Base-by-base conservation (phyloP, 1,284 basidiomycete species). In the Trichosporon sp. region DNA sequence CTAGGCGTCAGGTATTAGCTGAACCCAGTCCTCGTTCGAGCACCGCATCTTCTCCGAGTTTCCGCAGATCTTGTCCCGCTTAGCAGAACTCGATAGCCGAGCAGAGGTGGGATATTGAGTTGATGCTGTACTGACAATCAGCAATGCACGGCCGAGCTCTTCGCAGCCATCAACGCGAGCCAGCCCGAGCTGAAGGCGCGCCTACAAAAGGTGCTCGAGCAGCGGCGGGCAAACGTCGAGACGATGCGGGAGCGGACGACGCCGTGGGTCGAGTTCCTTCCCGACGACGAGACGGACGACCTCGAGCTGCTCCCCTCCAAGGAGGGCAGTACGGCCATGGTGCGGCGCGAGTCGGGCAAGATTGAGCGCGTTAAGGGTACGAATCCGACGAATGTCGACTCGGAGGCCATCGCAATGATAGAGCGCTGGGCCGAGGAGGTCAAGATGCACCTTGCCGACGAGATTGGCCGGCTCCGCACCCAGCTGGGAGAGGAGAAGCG, bases 391-490 rank as follows among this genome's bases (percentile, higher is more conserved):
- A 37, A 43, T 38, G 54, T 65, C 21, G 70, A 74, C 43, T 43
- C 43, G 8, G 77, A 77, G 65, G 77, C 73, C 1, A 67, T 81
- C 48, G 73, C 66, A 3, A 75, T 74, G 70, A 71, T 83, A 4
- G 79, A 81, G 70, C 67, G 76, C 38, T 81, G 78, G 79, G 77
- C 78, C 0, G 77, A 80, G 48, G 80, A 81, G 66, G 73, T 79
- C 56, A 75, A 76, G 32, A 73, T 73, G 70, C 68, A 76, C 43
- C 73, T 79, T n/a, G 68, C 68, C 11, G 68, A 74, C 32, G 76
- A 79, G 65, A 77, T 79, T 12, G 71, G 71, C 4, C 46, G 74
- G 2, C 72, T 78, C 38, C 71, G 72, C 46, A 56, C 66, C 11
- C 73, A 73, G 66, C 66, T 74, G 11, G 48, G 43, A 14, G 63